A percentile compares a stretch with the other conserved stretches of the same genome.
These are phyloP conservation scores for Thelonectria rubi DNA, from an alignment of 2,329 filamentous ascomycete genomes.

Conservation along the genomic window DNA sequence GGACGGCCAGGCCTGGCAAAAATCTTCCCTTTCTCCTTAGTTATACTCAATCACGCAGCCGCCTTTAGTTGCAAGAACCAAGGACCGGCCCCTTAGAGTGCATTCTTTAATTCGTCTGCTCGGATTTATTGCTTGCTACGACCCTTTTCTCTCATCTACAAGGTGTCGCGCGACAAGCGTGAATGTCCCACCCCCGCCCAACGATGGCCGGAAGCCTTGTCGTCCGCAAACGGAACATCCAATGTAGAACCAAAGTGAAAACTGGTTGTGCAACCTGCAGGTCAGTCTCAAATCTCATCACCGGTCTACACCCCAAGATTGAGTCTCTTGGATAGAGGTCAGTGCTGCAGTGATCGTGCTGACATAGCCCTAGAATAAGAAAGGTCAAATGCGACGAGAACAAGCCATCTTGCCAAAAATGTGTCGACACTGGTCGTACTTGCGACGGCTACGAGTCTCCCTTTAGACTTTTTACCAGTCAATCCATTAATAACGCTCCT, in stretches of 20 bases:
- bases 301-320: constrained; percentile 17
- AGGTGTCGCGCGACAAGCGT: not conserved
- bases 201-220: constrained; percentile 37
- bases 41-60: too few species aligned
- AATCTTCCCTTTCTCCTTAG: too few species aligned
- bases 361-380: constrained; percentile 43
- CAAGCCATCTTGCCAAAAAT: constrained; percentile 48
- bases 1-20: too few species aligned
- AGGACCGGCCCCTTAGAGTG: too few species aligned
- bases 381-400: constrained; percentile 51
- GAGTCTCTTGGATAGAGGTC: not conserved
- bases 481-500: constrained; percentile 21
- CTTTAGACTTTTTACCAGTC: constrained; percentile 44
- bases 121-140: constrained; percentile 11
- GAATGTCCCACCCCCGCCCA: not conserved
- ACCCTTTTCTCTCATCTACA: not conserved
- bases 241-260: constrained; percentile 48
- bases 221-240: constrained; percentile 40
- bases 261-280: constrained; percentile 56
- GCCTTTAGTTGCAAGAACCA: too few species aligned
- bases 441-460: constrained; percentile 55
- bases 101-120: constrained; percentile 27
- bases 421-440: constrained; percentile 50
- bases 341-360: constrained; percentile 25
- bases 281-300: constrained; percentile 43